Evolutionary conservation across 2,329 filamentous ascomycete species (phyloP).

Genomic region (Apiospora kogelbergensis): DNA sequence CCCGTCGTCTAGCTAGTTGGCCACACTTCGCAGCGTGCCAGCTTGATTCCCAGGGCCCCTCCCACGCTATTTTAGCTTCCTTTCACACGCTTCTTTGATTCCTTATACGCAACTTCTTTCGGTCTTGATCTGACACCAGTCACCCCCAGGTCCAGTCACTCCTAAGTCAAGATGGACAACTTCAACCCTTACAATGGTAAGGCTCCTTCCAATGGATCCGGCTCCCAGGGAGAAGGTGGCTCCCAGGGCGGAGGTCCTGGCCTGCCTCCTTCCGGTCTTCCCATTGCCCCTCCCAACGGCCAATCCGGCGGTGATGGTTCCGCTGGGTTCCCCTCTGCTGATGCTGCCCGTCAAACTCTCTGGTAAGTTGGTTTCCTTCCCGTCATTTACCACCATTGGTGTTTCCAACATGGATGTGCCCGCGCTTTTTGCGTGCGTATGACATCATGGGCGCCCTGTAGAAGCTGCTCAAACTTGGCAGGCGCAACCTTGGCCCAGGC

Average conservation of each 20-base stretch:
- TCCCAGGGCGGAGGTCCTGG: slow-evolving; percentile 32
- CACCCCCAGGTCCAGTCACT: not conserved
- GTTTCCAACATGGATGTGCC: not conserved
- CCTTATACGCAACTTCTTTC: not conserved
- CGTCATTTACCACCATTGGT: not conserved
- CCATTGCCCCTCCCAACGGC: slow-evolving; percentile 33
- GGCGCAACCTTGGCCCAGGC: not conserved
- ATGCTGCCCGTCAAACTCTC: slow-evolving; percentile 55
- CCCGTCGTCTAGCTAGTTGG: not conserved
- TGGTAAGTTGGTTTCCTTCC: slow-evolving; percentile 42
- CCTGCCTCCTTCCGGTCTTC: slow-evolving; percentile 25
- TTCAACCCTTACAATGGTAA: slow-evolving; percentile 37
- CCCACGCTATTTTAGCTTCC: not conserved
- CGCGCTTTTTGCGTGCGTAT: not conserved
- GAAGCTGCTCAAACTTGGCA: not conserved
- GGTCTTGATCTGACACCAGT: not conserved
- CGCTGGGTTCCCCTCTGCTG: slow-evolving; percentile 32
- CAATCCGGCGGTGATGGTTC: slow-evolving; percentile 34
- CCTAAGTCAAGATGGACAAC: slow-evolving; percentile 28
- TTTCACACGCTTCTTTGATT: not conserved
- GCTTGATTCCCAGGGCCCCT: too few species aligned
- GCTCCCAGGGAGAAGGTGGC: slow-evolving; percentile 35
- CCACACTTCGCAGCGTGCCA: not conserved
- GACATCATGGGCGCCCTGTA: too few species aligned
- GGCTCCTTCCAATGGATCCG: slow-evolving; percentile 35